Evolutionary conservation across 1,284 basidiomycete species (phyloP).

Genomic region (Ustilago trichophora): DNA sequence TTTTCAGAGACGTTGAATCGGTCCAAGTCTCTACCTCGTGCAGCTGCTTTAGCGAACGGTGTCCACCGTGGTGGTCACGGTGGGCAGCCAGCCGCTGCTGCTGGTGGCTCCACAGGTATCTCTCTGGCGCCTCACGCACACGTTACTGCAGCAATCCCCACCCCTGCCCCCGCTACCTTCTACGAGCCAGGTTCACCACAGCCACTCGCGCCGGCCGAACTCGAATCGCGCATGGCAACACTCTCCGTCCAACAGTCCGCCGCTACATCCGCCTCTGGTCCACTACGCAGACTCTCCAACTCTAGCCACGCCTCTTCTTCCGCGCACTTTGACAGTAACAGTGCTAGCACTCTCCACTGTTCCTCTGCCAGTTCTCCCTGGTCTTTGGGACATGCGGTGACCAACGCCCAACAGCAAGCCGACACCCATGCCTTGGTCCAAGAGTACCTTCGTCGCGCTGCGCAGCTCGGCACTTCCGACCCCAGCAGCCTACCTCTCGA

Average conservation of each 20-base stretch:
- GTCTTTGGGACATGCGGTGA: slow-evolving; percentile 21
- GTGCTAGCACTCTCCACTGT: slow-evolving; percentile 31
- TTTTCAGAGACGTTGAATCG: slow-evolving; percentile 54
- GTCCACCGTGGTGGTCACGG: too few relatives aligned
- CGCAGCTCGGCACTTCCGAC: slow-evolving; percentile 11
- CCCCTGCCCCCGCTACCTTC: slow-evolving; percentile 15
- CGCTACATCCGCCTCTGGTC: not conserved
- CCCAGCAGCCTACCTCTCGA: slow-evolving; percentile 11
- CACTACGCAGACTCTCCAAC: slow-evolving; percentile 25
- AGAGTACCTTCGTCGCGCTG: slow-evolving; percentile 37
- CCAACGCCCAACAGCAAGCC: slow-evolving; percentile 27
- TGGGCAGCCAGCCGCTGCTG: too few relatives aligned
- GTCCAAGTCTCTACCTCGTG: slow-evolving; percentile 50
- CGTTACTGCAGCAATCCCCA: too few relatives aligned
- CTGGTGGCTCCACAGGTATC: too few relatives aligned
- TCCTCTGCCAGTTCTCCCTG: slow-evolving; percentile 40
- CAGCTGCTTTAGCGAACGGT: too few relatives aligned
- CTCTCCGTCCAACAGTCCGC: slow-evolving; percentile 26
- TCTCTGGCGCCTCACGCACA: slow-evolving; percentile 7
- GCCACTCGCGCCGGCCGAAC: slow-evolving; percentile 17
- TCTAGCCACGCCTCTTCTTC: slow-evolving; percentile 40
- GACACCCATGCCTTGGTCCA: slow-evolving; percentile 41
- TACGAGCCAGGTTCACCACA: slow-evolving; percentile 20
- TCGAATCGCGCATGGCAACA: slow-evolving; percentile 30
- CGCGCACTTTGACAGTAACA: slow-evolving; percentile 36